phyloP scores from a whole-genome alignment of 192 early-diverging fungal genomes.

The Coemansia javaensis region DNA sequence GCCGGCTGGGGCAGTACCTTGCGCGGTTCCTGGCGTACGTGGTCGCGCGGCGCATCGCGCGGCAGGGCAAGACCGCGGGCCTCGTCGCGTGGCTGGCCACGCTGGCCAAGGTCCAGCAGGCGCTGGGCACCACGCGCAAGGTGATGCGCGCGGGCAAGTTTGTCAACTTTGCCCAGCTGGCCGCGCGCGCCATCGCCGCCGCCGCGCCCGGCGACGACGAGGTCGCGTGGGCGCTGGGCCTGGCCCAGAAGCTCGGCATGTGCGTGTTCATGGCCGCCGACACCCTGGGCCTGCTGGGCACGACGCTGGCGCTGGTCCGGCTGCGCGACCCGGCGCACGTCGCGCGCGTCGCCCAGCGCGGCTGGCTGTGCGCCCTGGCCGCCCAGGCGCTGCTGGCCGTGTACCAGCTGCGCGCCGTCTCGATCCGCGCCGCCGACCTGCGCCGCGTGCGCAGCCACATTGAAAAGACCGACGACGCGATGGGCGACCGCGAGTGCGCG shows the following conservation, averaged over 20 bases:
- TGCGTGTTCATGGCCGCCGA: conserved; percentile 43
- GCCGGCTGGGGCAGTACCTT: conserved; percentile 83
- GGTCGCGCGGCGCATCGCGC: conserved; percentile 9
- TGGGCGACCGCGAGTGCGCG: conserved; percentile 29
- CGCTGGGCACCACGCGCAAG: conserved; percentile 31
- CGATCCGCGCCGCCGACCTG: conserved; percentile 26
- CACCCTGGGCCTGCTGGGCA: conserved; percentile 26
- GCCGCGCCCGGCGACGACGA: conserved; percentile 13
- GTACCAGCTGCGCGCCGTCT: conserved; percentile 33
- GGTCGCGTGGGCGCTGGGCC: conserved; percentile 17
- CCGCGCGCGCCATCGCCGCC: conserved; percentile 7
- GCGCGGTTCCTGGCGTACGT: conserved; percentile 69
- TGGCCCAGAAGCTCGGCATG: conserved; percentile 43
- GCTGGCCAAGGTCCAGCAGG: conserved; percentile 18
- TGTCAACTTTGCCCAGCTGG: conserved; percentile 30
- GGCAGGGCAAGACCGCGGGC: conserved; percentile 10
- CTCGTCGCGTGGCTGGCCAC: conserved; percentile 19
- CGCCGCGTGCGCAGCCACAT: conserved; percentile 25
- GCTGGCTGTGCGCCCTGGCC: conserved; percentile 34
- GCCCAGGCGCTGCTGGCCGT: conserved; percentile 21
- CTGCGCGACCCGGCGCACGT: conserved; percentile 20
- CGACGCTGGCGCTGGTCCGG: conserved; percentile 16
- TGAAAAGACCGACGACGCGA: conserved; percentile 21
- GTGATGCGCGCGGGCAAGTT: conserved; percentile 46
- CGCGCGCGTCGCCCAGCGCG: conserved; percentile 27